These are phyloP conservation scores for Nothomitra cinnamomea DNA, from an alignment of 2,329 filamentous ascomycete species.

Conservation along the genomic window DNA sequence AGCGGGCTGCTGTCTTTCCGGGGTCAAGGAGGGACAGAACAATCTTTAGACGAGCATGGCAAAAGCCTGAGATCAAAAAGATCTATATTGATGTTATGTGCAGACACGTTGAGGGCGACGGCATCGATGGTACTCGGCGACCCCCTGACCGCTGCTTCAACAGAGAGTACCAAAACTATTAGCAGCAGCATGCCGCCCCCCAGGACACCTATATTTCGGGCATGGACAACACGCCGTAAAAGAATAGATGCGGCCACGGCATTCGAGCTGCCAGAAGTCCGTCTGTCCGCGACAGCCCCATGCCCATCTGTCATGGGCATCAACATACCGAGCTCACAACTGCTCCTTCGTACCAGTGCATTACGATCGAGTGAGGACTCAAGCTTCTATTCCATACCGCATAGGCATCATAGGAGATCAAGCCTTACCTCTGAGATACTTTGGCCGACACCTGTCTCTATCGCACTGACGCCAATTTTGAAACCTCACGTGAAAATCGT, in stretches of 20 bases:
- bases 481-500: not conserved
- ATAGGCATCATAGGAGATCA: not conserved
- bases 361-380: not conserved
- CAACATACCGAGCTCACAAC: not conserved
- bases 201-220: not conserved
- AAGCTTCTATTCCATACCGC: not conserved
- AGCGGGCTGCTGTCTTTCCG: too few relatives aligned
- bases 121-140: not conserved
- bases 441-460: not conserved
- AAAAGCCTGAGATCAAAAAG: not conserved
- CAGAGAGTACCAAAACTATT: not conserved
- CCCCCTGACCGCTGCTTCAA: not conserved
- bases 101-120: not conserved
- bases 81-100: not conserved
- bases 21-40: not conserved
- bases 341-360: not conserved
- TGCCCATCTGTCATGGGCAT: not conserved
- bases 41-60: not conserved
- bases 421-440: not conserved
- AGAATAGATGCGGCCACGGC: not conserved
- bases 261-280: not conserved
- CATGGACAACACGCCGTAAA: not conserved
- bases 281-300: not conserved
- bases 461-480: not conserved
- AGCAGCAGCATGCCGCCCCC: not conserved